These are phyloP conservation scores for Microcyclosporella mali DNA, from an alignment of 2,329 filamentous ascomycete genomes.

Conservation along the genomic window DNA sequence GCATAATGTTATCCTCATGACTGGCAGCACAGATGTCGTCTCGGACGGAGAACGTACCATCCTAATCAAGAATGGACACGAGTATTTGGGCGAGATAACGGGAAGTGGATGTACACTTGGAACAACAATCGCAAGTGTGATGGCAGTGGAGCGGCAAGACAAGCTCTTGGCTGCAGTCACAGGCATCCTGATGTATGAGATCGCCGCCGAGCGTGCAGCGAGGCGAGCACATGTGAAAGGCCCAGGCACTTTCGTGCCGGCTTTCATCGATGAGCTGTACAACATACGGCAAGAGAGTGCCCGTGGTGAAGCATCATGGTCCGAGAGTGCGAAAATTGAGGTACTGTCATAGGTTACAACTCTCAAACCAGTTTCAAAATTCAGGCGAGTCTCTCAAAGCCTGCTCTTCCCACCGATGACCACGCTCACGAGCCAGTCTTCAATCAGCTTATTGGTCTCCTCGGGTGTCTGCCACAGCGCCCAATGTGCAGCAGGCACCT, in stretches of 20 bases:
- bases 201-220: constrained; percentile 64
- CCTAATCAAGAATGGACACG: constrained; percentile 70
- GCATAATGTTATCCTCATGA: constrained; percentile 71
- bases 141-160: constrained; percentile 59
- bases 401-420: constrained; percentile 43
- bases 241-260: constrained; percentile 79
- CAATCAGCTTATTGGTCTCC: constrained; percentile 64
- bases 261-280: constrained; percentile 69
- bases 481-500: constrained; percentile 75
- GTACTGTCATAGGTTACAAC: constrained; percentile 21
- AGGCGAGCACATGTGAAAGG: constrained; percentile 59
- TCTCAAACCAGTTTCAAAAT: background rate
- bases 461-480: constrained; percentile 66
- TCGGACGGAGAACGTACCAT: constrained; percentile 66
- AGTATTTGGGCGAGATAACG: constrained; percentile 62
- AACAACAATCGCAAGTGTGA: constrained; percentile 68
- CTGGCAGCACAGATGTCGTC: constrained; percentile 69
- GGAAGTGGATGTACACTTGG: constrained; percentile 78
- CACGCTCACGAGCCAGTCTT: constrained; percentile 59
- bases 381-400: constrained; percentile 29
- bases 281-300: constrained; percentile 44
- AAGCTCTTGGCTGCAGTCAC: constrained; percentile 67
- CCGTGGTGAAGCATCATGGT: constrained; percentile 47
- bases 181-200: constrained; percentile 70
- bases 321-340: constrained; percentile 47